These are phyloP conservation scores for Colletotrichum lupini DNA, from an alignment of 2,329 filamentous ascomycete genomes.

Conservation along the genomic window DNA sequence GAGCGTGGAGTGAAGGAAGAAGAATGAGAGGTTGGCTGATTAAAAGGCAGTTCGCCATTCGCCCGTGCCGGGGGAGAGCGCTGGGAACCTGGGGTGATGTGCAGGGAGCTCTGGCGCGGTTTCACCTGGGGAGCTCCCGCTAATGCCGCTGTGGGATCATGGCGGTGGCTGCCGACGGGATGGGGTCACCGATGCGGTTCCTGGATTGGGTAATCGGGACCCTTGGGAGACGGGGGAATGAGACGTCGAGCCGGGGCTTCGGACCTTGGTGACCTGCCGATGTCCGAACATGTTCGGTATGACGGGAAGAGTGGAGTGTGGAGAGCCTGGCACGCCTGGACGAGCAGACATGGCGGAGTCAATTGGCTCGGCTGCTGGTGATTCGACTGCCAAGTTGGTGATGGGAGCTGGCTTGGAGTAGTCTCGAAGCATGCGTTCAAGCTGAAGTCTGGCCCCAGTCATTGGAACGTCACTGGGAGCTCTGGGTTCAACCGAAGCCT, in stretches of 20 bases:
- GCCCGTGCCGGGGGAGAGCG: slow-evolving; percentile 7
- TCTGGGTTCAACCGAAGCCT: neutral
- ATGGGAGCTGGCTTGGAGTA: neutral
- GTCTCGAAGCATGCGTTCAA: neutral
- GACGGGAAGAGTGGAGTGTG: neutral
- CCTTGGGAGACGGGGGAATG: slow-evolving; percentile 11
- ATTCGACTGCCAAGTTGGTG: neutral
- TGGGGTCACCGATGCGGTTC: neutral
- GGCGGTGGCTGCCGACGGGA: slow-evolving; percentile 19
- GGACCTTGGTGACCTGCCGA: slow-evolving; percentile 6
- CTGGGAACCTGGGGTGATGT: slow-evolving; percentile 12
- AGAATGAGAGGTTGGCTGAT: slow-evolving; percentile 14
- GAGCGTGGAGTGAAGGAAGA: neutral
- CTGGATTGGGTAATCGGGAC: neutral
- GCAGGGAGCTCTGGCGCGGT: slow-evolving; percentile 31
- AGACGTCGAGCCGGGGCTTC: slow-evolving; percentile 5
- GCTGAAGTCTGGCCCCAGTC: neutral
- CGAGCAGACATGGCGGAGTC: neutral
- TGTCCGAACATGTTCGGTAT: slow-evolving; percentile 13
- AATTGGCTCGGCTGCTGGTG: neutral
- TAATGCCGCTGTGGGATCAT: slow-evolving; percentile 34
- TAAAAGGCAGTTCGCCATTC: slow-evolving; percentile 30
- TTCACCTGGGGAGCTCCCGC: slow-evolving; percentile 31
- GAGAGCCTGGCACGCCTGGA: neutral
- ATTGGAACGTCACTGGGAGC: too few relatives aligned